Conservation (phyloP, 108 stramenopile species). For the Nitzschia palea region DNA sequence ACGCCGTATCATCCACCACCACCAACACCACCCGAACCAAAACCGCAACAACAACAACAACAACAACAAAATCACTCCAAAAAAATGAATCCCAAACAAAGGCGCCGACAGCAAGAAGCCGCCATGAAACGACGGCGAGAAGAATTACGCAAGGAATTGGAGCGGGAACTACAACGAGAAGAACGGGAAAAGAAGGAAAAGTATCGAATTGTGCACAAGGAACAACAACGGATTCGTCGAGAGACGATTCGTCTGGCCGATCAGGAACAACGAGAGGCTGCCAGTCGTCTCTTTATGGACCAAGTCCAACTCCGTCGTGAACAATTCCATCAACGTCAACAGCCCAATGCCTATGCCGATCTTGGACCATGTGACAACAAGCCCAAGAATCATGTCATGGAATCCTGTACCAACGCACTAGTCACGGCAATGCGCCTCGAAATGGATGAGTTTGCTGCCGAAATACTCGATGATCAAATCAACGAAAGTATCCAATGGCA, state of each 20-base stretch:
- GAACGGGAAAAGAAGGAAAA: not conserved
- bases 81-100: not conserved
- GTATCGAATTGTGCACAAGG: not conserved
- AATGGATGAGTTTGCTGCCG: not conserved
- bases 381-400: conserved; percentile 7
- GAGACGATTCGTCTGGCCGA: not conserved
- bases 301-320: not conserved
- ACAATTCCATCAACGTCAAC: not conserved
- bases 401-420: not conserved
- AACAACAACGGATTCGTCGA: not conserved
- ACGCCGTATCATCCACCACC: not conserved
- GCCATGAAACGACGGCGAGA: not conserved
- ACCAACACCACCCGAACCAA: not conserved
- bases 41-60: not conserved
- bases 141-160: not conserved
- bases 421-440: not conserved
- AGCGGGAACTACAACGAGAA: not conserved
- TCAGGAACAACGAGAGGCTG: not conserved
- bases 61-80: conserved; percentile 1
- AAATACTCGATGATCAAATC: not conserved
- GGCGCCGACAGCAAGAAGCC: not conserved
- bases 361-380: not conserved
- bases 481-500: too few species aligned
- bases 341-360: not conserved
- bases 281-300: conserved; percentile 2